A percentile compares a stretch with the other conserved stretches of the same genome.
Evolutionary conservation across 768 basidiomycete species (phyloP).

Genomic region (Boletellus sp.): DNA sequence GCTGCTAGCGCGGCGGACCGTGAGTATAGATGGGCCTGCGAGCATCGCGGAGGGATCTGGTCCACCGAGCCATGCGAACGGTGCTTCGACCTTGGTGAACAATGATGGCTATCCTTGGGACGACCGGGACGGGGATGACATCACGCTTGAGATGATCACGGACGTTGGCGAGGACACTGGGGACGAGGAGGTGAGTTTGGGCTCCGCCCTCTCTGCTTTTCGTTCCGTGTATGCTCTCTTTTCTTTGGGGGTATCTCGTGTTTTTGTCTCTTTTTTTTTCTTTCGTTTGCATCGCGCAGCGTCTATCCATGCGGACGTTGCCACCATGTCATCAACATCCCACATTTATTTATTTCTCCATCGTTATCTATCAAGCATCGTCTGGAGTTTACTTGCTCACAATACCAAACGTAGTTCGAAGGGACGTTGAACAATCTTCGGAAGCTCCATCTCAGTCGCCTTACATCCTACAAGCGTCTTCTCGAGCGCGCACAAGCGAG

Average conservation of each 20-base stretch:
- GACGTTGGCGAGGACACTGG: constrained; percentile 53
- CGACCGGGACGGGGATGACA: constrained; percentile 49
- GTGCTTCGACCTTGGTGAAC: constrained; percentile 20
- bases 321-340: neutral
- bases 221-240: neutral
- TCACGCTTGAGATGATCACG: constrained; percentile 72
- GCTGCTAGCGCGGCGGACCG: constrained; percentile 9
- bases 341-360: neutral
- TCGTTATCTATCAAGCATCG: neutral
- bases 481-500: constrained; percentile 78
- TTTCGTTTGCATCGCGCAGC: neutral
- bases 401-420: constrained; percentile 37
- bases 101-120: constrained; percentile 25
- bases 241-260: no score
- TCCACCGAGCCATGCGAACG: constrained; percentile 21
- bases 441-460: constrained; percentile 47
- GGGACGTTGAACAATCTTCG: constrained; percentile 39
- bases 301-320: neutral
- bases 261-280: constrained; percentile 1
- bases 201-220: neutral
- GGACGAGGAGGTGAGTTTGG: constrained; percentile 61
- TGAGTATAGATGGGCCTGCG: constrained; percentile 9
- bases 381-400: constrained; percentile 4
- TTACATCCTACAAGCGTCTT: constrained; percentile 72
- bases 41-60: constrained; percentile 20